Base-by-base conservation (phyloP, 1,284 basidiomycete species). In the Microbotryum violaceum region DNA sequence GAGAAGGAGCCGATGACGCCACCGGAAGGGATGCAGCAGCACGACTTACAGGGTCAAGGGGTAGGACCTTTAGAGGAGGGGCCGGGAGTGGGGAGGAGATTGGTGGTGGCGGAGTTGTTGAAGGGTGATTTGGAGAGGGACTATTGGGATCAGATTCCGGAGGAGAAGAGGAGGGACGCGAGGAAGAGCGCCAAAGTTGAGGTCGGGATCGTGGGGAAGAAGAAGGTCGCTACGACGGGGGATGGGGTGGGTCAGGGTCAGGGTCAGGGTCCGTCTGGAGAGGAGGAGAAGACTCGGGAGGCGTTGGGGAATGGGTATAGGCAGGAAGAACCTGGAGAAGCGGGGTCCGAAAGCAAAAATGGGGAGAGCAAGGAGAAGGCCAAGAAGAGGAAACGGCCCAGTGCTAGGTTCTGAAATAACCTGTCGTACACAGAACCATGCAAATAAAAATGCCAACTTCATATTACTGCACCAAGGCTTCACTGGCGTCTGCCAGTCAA, bases 121-220 rank as follows among this genome's bases (percentile, higher is more conserved):
- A 6, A 25, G 5, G 60, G 64, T 14, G 63, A 65, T 9, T 51
- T 53, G 1, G 66, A 68, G 42, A 56, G 64, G 3, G 44, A 54
- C 4, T 68, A 68, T 54, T 68, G 66, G 66, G 48, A 58, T 27
- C 45, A 46, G 23, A 52, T 68, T 4, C 66, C 66, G 1, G 66
- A 68, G 31, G 49, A 48, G 27, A 58, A 62, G 37, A 25, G 66
- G 45, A 51, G 47, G 12, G 46, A 37, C 3, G 66, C 66, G 31
- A 37, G 66, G 18, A 57, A 66, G 56, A 49, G 49, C 2, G 66
- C 66, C 8, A 53, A 55, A 1, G 64, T 59, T 0, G 23, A 31
- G 6, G 66, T 63, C 25, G 64, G 51, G 6, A 10, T 68, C 12
- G 52, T 63, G 6, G 51, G 61, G 49, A 52, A 50, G 29, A 56